Percentiles rank a stretch among this genome's conserved stretches.
These are phyloP conservation scores for Tetrapyrgos nigripes DNA, from an alignment of 1,284 basidiomycete species.

Conservation along the genomic window DNA sequence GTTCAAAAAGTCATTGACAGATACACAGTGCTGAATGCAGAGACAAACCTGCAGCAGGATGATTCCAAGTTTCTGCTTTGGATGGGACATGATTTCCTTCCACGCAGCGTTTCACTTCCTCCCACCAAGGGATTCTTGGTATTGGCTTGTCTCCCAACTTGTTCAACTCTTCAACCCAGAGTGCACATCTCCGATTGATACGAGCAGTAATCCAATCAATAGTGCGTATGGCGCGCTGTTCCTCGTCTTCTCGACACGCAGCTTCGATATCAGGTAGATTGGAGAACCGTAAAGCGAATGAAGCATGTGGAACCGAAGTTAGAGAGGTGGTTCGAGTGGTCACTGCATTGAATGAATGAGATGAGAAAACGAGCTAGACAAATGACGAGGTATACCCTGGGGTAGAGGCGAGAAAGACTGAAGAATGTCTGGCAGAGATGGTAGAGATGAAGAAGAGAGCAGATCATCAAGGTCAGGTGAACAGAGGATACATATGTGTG, in stretches of 20 bases:
- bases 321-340: slow-evolving; percentile 78
- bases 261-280: slow-evolving; percentile 71
- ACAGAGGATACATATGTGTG: slow-evolving; percentile 75
- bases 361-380: neutral
- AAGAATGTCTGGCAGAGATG: slow-evolving; percentile 70
- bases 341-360: slow-evolving; percentile 47
- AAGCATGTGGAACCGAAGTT: slow-evolving; percentile 68
- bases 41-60: slow-evolving; percentile 75
- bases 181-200: slow-evolving; percentile 61
- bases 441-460: slow-evolving; percentile 61
- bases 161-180: slow-evolving; percentile 71
- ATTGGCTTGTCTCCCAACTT: slow-evolving; percentile 45
- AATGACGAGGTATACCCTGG: slow-evolving; percentile 56
- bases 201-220: slow-evolving; percentile 84
- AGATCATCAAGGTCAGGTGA: slow-evolving; percentile 73
- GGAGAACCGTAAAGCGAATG: slow-evolving; percentile 79
- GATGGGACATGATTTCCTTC: slow-evolving; percentile 78
- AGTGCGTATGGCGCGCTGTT: slow-evolving; percentile 72
- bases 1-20: slow-evolving; percentile 17
- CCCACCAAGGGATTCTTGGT: slow-evolving; percentile 80
- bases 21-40: neutral
- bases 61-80: slow-evolving; percentile 80
- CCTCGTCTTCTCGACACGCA: slow-evolving; percentile 77
- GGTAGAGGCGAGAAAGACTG: slow-evolving; percentile 86
- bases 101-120: slow-evolving; percentile 74